Conservation (phyloP, 2,329 filamentous ascomycete genomes). For the Tympanopsis confertula region DNA sequence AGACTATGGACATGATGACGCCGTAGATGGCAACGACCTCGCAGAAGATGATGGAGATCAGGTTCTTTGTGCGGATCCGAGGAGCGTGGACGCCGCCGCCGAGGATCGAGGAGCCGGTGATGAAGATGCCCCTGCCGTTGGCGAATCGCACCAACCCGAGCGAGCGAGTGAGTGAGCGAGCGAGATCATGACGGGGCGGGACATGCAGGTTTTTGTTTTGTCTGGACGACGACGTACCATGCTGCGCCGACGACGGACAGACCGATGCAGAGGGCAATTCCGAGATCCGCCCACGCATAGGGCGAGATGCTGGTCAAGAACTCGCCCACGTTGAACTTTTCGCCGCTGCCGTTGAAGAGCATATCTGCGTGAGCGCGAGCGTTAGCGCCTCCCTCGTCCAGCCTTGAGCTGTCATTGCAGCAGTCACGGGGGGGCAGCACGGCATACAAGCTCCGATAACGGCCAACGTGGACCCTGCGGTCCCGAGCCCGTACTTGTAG, state of each 20-base stretch:
- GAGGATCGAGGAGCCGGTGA: conserved; percentile 93
- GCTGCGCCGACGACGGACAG: conserved; percentile 92
- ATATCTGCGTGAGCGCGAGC: conserved; percentile 55
- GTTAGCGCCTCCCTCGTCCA: conserved; percentile 7
- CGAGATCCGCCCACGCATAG: conserved; percentile 82
- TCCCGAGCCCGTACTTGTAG: conserved; percentile 60
- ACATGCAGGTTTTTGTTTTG: conserved; percentile 1
- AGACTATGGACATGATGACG: conserved; percentile 99
- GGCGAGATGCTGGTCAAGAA: conserved; percentile 92
- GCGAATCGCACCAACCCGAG: background rate
- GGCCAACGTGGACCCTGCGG: conserved; percentile 54
- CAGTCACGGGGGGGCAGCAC: conserved; percentile 5
- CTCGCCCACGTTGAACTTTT: conserved; percentile 91
- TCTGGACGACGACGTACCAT: conserved; percentile 51
- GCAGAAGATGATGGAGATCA: conserved; percentile 99
- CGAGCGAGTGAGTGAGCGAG: background rate
- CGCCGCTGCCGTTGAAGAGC: conserved; percentile 93
- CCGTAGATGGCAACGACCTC: conserved; percentile 99
- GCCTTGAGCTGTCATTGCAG: conserved; percentile 9
- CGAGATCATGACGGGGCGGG: conserved; percentile 2
- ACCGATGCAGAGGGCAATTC: conserved; percentile 88
- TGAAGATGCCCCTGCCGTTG: conserved; percentile 80
- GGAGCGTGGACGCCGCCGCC: conserved; percentile 94
- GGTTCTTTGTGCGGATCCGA: conserved; percentile 96
- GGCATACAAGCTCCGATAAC: conserved; percentile 71